phyloP scores from a whole-genome alignment of 768 basidiomycete species.

The Phylloporus sp. region DNA sequence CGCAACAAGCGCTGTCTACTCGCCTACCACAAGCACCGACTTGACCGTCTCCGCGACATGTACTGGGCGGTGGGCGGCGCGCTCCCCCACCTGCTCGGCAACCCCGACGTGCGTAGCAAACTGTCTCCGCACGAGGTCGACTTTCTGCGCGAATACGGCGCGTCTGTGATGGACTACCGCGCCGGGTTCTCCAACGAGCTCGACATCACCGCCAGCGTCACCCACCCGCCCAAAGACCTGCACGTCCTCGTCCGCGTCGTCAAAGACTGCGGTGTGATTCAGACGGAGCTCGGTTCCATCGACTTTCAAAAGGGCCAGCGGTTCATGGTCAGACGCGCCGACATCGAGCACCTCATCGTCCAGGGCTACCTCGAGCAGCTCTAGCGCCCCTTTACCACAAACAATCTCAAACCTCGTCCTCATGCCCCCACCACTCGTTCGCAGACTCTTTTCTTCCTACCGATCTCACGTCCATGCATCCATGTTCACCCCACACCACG shows the following conservation, averaged over 20 bases:
- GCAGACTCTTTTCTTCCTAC: too few species aligned
- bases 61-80: conserved; percentile 90
- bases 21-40: conserved; percentile 85
- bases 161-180: conserved; percentile 77
- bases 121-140: conserved; percentile 80
- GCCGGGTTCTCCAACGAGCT: conserved; percentile 80
- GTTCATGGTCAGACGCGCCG: conserved; percentile 81
- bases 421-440: conserved; percentile 23
- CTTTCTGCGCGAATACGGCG: conserved; percentile 77
- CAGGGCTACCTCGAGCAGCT: conserved; percentile 92
- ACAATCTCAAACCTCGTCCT: conserved; percentile 9
- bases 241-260: conserved; percentile 85
- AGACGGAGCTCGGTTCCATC: conserved; percentile 86
- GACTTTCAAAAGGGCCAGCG: conserved; percentile 88
- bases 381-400: conserved; percentile 32
- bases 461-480: too few species aligned
- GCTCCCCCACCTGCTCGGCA: conserved; percentile 72
- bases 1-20: conserved; percentile 96
- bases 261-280: conserved; percentile 85
- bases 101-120: conserved; percentile 62
- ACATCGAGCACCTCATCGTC: conserved; percentile 91
- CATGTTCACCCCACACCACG: conserved; percentile 23
- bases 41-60: conserved; percentile 77
- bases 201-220: conserved; percentile 81
- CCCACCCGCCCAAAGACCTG: conserved; percentile 81